Percentiles rank a stretch among this genome's conserved stretches.
phyloP scores from a whole-genome alignment of 495 filamentous ascomycete genomes.

The Talaromyces liani region DNA sequence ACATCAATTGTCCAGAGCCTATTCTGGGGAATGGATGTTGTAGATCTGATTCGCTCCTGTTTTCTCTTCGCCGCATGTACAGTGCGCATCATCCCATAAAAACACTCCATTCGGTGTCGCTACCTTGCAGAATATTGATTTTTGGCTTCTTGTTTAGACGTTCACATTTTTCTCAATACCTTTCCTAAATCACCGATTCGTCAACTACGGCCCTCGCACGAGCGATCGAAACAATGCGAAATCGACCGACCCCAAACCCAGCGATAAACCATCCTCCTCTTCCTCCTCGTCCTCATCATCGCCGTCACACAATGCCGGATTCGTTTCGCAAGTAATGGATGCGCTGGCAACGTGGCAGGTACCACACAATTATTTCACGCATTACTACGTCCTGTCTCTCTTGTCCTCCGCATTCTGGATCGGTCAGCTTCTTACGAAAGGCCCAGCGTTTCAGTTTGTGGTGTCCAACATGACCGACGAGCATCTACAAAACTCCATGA shows the following conservation, averaged over 20 bases:
- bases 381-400: constrained; percentile 76
- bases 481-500: constrained; percentile 43
- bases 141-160: constrained; percentile 33
- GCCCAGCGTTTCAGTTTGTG: constrained; percentile 36
- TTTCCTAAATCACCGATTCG: constrained; percentile 44
- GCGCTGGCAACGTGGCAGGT: constrained; percentile 48
- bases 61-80: constrained; percentile 41
- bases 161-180: constrained; percentile 44
- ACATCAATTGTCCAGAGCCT: neutral
- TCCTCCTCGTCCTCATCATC: constrained; percentile 2
- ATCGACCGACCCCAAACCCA: neutral
- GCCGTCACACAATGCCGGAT: constrained; percentile 9
- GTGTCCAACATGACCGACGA: constrained; percentile 28
- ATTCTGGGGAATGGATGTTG: constrained; percentile 29
- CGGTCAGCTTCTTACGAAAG: constrained; percentile 53
- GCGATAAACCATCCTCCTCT: neutral
- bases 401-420: constrained; percentile 71
- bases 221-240: constrained; percentile 13
- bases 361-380: constrained; percentile 79
- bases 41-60: constrained; percentile 33
- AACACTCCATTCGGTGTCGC: neutral
- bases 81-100: constrained; percentile 22
- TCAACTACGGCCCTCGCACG: constrained; percentile 52
- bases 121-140: constrained; percentile 7
- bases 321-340: constrained; percentile 36